These are phyloP conservation scores for Annona squamosa DNA, from an alignment of 164 flowering plant genomes.

Conservation along the genomic window DNA sequence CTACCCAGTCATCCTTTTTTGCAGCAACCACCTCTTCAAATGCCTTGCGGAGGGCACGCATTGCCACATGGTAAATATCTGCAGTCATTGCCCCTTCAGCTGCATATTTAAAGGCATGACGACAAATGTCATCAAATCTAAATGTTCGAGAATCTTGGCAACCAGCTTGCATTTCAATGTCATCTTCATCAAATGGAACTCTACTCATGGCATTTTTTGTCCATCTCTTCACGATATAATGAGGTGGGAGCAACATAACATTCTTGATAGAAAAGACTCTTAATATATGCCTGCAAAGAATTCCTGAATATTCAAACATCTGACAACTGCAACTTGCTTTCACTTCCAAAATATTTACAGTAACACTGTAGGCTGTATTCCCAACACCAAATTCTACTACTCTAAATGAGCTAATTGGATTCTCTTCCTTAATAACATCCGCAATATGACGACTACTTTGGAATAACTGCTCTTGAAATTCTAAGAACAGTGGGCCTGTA, in stretches of 20 bases:
- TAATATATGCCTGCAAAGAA: slow-evolving; percentile 70
- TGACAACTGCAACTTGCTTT: slow-evolving; percentile 71
- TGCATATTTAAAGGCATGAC: slow-evolving; percentile 50
- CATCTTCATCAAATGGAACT: slow-evolving; percentile 25
- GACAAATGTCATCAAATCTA: slow-evolving; percentile 40
- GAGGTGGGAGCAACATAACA: slow-evolving; percentile 56
- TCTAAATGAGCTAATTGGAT: slow-evolving; percentile 44
- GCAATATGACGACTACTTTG: slow-evolving; percentile 75
- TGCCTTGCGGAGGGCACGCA: slow-evolving; percentile 51
- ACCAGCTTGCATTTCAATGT: slow-evolving; percentile 28
- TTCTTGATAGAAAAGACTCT: slow-evolving; percentile 75
- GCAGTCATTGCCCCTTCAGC: slow-evolving; percentile 50
- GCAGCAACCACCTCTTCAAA: slow-evolving; percentile 36
- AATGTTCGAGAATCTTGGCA: slow-evolving; percentile 30
- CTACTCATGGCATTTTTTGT: slow-evolving; percentile 57
- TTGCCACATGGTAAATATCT: slow-evolving; percentile 41
- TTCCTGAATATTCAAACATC: slow-evolving; percentile 82
- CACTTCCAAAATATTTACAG: slow-evolving; percentile 49
- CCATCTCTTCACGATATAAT: slow-evolving; percentile 64
- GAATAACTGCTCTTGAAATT: slow-evolving; percentile 75
- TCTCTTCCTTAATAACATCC: slow-evolving; percentile 56
- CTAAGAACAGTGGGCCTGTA: slow-evolving; percentile 54
- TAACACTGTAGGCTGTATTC: slow-evolving; percentile 48
- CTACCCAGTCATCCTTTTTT: slow-evolving; percentile 15
- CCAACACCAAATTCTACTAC: slow-evolving; percentile 83